Base-by-base conservation (phyloP, 345 rosid genomes). In the Eucalyptus sp. region DNA sequence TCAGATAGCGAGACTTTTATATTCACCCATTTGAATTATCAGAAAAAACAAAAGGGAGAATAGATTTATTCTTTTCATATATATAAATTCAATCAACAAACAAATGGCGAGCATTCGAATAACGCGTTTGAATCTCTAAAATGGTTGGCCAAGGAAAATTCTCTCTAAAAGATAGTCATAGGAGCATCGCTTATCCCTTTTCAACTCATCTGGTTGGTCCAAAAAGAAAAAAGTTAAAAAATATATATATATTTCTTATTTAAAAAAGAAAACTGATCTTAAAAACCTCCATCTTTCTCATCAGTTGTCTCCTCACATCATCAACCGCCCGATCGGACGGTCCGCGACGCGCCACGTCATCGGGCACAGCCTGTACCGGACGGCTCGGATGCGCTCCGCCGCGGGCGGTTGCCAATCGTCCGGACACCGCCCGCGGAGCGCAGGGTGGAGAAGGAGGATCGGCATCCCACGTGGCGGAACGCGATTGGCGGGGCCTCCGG, bases 1-100 rank as follows among this genome's bases (percentile, higher is more conserved):
- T 16, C 0, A 7, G 2, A n/a, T 4, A 64, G 2, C 2, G 5
- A 8, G 41, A 7, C 2, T 14, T n/a, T 33, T 0, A 4, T 7
- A 1, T n/a, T 0, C 1, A 0, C 16, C 13, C 0, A 29, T 10
- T 62, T 27, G 4, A 62, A 62, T 62, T 27, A 11, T 62, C 2
- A n/a, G 1, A 1, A n/a, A n/a, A 14, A n/a, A 4, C 0, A n/a
- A 14, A 62, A 62, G 0, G 7, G 5, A 29, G 9, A 29, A 62
- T 27, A 1, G 2, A 62, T 62, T 62, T 64, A 15, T n/a, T 64
- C 20, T 64, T 14, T n/a, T n/a, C 31, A 13, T 15, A 14, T n/a
- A 64, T 64, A 64, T 64, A 20, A 11, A 41, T 41, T 22, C 27
- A 6, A 25, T 20, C 14, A 8, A 41, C 4, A 41, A 76, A 41